A percentile compares a stretch with the other conserved stretches of the same genome.
These are phyloP conservation scores for Kluyveromyces lactis DNA, from an alignment of 805 yeast genomes.

Conservation along the genomic window DNA sequence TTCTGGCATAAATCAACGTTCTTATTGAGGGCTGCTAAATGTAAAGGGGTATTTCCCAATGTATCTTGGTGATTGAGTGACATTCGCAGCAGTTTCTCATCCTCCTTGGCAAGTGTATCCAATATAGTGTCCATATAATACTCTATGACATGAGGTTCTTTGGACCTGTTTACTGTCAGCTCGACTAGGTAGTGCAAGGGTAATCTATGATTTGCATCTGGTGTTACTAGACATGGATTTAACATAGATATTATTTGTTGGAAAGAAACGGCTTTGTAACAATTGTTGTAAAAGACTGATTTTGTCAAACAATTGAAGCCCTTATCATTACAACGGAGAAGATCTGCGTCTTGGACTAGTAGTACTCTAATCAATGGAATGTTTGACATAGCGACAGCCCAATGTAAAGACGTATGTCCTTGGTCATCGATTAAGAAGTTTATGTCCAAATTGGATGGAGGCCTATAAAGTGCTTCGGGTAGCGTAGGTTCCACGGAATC, in stretches of 20 bases:
- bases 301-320: conserved; percentile 70
- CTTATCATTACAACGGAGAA: conserved; percentile 39
- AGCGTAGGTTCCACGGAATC: conserved; percentile 25
- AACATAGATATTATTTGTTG: conserved; percentile 49
- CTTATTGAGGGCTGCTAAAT: conserved; percentile 47
- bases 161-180: conserved; percentile 40
- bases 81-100: conserved; percentile 42
- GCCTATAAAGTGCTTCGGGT: conserved; percentile 36
- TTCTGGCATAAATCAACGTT: conserved; percentile 27
- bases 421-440: conserved; percentile 68
- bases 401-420: conserved; percentile 74
- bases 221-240: conserved; percentile 58
- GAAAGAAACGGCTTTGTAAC: conserved; percentile 56
- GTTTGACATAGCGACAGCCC: conserved; percentile 80
- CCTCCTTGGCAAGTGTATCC: conserved; percentile 32
- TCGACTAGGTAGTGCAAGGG: conserved; percentile 65
- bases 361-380: conserved; percentile 49
- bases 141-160: conserved; percentile 39
- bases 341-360: conserved; percentile 52
- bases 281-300: conserved; percentile 61
- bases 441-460: conserved; percentile 57
- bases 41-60: conserved; percentile 80
- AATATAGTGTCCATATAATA: conserved; percentile 49
- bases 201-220: conserved; percentile 64
- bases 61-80: conserved; percentile 69